Percentiles rank a stretch among this genome's conserved stretches.
phyloP scores from a whole-genome alignment of 2,329 filamentous ascomycete genomes.

The Cordyceps cicadae region DNA sequence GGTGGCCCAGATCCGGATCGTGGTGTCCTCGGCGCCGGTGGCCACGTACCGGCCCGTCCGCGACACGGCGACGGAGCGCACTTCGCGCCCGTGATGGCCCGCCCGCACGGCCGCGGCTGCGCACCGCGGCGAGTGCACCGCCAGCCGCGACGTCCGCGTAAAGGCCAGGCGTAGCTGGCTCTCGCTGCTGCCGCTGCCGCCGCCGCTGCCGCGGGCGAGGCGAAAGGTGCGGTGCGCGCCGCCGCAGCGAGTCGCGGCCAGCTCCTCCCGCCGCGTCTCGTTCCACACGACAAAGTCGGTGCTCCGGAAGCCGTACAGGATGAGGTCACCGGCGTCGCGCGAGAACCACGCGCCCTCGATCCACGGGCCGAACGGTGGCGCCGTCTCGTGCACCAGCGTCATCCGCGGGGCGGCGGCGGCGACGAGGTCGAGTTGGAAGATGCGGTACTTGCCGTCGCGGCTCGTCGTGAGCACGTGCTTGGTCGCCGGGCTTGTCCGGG shows the following conservation, averaged over 20 bases:
- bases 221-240: slow-evolving; percentile 75
- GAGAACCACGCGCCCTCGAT: slow-evolving; percentile 64
- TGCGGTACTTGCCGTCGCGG: slow-evolving; percentile 67
- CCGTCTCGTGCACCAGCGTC: slow-evolving; percentile 56
- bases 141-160: slow-evolving; percentile 56
- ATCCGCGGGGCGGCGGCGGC: slow-evolving; percentile 22
- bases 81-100: slow-evolving; percentile 81
- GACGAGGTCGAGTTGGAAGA: slow-evolving; percentile 39
- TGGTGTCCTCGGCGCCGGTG: slow-evolving; percentile 67
- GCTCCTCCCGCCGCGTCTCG: slow-evolving; percentile 58
- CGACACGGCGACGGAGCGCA: slow-evolving; percentile 44
- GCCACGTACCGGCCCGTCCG: slow-evolving; percentile 36
- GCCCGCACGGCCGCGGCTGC: slow-evolving; percentile 36
- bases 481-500: slow-evolving; percentile 4
- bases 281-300: slow-evolving; percentile 78
- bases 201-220: slow-evolving; percentile 24
- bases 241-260: slow-evolving; percentile 70
- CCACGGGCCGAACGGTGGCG: slow-evolving; percentile 63
- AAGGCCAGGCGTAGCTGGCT: slow-evolving; percentile 53
- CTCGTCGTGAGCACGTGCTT: slow-evolving; percentile 60
- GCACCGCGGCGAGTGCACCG: slow-evolving; percentile 35
- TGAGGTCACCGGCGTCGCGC: slow-evolving; percentile 38
- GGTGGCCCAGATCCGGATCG: slow-evolving; percentile 64
- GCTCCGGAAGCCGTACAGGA: slow-evolving; percentile 74
- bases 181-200: slow-evolving; percentile 20